These are phyloP conservation scores for Brasenia schreberi DNA, from an alignment of 164 flowering plant genomes.

Conservation along the genomic window DNA sequence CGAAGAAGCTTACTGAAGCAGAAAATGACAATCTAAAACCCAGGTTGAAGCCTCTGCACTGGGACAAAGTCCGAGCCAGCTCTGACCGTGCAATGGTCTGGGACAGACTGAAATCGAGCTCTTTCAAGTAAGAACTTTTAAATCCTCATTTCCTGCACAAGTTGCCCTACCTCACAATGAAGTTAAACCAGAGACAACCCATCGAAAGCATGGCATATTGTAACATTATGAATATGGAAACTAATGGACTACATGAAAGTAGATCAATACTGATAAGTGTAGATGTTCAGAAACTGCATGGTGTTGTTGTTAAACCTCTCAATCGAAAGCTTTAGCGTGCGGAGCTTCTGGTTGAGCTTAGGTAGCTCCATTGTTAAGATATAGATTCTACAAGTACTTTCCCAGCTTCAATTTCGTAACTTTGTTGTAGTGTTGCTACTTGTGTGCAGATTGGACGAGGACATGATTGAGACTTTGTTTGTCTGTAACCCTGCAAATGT, in stretches of 20 bases:
- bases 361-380: too few species aligned
- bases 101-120: constrained; percentile 91
- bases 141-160: background rate
- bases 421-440: constrained; percentile 1
- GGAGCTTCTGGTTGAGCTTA: too few species aligned
- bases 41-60: constrained; percentile 82
- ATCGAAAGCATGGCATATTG: too few species aligned
- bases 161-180: too few species aligned
- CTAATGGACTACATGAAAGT: background rate
- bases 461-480: constrained; percentile 87
- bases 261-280: background rate
- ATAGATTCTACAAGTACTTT: background rate
- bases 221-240: too few species aligned
- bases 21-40: constrained; percentile 45
- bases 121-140: constrained; percentile 73
- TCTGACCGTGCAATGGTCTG: constrained; percentile 92
- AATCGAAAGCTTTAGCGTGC: too few species aligned
- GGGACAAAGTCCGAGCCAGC: constrained; percentile 98
- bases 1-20: constrained; percentile 16
- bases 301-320: too few species aligned
- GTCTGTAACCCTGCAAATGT: constrained; percentile 57
- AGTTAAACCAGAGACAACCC: too few species aligned
- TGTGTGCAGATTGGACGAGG: constrained; percentile 69
- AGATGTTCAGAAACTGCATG: too few species aligned
- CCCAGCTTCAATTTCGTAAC: background rate